Evolutionary conservation across 129 eudicot species (phyloP).

Genomic region (Rutidosis leptorrhynchoides): DNA sequence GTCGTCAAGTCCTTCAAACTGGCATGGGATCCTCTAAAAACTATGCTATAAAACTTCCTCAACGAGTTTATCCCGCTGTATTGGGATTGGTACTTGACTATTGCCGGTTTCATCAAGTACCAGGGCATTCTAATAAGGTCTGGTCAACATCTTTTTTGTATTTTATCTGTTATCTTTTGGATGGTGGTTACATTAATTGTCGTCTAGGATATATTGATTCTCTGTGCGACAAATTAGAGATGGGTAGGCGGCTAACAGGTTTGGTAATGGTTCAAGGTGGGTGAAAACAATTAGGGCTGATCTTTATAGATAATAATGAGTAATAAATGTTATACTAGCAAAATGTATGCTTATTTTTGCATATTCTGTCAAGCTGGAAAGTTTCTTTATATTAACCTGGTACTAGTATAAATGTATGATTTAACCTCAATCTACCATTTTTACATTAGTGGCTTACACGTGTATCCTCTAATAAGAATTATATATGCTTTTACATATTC

Average conservation of each 20-base stretch:
- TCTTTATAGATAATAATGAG: background rate
- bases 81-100: slow-evolving; percentile 78
- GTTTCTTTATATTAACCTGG: background rate
- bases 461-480: background rate
- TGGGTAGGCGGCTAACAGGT: background rate
- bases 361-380: background rate
- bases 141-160: slow-evolving; percentile 12
- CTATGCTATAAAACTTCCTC: slow-evolving; percentile 79
- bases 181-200: background rate
- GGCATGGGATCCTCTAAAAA: slow-evolving; percentile 83
- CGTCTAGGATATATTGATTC: background rate
- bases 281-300: background rate
- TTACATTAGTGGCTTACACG: background rate
- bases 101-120: slow-evolving; percentile 84
- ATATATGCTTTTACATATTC: background rate
- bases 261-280: background rate
- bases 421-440: background rate
- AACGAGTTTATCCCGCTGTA: slow-evolving; percentile 61
- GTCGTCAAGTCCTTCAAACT: slow-evolving; percentile 71
- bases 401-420: background rate
- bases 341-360: background rate
- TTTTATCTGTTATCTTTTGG: background rate
- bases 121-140: slow-evolving; percentile 91
- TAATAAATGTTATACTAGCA: background rate
- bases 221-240: background rate